Conservation (phyloP, 2,329 filamentous ascomycete genomes). For the Diaporthe aspalathi region DNA sequence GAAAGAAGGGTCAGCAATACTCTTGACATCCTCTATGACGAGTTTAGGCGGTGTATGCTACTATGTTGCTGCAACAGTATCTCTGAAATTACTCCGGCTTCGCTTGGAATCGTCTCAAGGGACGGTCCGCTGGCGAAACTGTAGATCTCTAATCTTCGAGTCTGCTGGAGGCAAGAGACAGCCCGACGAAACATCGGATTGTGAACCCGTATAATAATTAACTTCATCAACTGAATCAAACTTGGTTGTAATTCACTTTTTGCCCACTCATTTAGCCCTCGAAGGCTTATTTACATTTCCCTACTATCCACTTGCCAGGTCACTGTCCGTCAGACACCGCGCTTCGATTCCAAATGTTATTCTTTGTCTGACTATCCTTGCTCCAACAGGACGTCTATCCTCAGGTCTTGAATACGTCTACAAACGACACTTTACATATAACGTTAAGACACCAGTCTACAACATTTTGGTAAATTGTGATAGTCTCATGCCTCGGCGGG, state of each 20-base stretch:
- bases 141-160: neutral
- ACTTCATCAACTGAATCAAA: no score
- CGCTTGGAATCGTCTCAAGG: conserved; percentile 5
- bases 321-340: rapidly evolving
- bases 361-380: neutral
- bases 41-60: conserved; percentile 5
- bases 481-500: neutral
- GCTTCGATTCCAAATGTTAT: neutral
- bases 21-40: neutral
- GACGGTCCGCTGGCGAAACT: neutral
- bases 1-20: neutral
- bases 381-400: no score
- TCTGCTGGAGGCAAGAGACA: neutral
- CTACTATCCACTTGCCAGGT: neutral
- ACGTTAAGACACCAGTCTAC: neutral
- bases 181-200: no score
- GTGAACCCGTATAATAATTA: no score
- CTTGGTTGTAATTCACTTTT: no score
- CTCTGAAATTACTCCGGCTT: conserved; percentile 2
- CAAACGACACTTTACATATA: neutral
- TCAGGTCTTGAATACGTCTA: neutral
- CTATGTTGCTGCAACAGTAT: conserved; percentile 5
- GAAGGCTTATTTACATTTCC: neutral
- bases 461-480: neutral
- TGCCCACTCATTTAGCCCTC: neutral